Evolutionary conservation across 805 yeast genomes (phyloP).

Genomic region (Dipodascus albidus): DNA sequence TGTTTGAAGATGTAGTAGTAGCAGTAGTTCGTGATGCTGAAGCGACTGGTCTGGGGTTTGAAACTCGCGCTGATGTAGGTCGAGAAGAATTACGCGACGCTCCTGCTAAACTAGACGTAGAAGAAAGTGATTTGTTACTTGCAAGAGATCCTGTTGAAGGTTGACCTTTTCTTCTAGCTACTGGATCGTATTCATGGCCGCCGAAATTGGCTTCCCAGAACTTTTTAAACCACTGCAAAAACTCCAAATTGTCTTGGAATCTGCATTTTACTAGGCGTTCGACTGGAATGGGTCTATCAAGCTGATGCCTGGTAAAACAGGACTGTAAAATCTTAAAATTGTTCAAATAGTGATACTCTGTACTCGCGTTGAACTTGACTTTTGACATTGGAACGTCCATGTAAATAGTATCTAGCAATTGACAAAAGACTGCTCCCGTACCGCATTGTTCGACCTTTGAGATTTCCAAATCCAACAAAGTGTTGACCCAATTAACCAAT

Average conservation of each 20-base stretch:
- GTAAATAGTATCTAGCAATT: constrained; percentile 74
- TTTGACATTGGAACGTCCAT: constrained; percentile 73
- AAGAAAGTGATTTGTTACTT: not conserved
- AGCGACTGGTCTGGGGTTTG: constrained; percentile 3
- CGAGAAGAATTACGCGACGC: constrained; percentile 6
- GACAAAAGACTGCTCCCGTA: constrained; percentile 90
- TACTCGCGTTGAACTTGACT: constrained; percentile 58
- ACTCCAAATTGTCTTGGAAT: constrained; percentile 88
- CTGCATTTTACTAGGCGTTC: constrained; percentile 75
- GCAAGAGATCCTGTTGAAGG: not conserved
- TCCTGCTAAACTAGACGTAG: constrained; percentile 2
- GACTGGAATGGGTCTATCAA: constrained; percentile 68
- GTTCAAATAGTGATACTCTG: constrained; percentile 64
- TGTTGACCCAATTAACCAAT: constrained; percentile 75
- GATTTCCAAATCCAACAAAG: constrained; percentile 50
- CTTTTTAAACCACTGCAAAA: constrained; percentile 82
- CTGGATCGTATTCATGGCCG: constrained; percentile 61
- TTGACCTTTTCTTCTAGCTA: constrained; percentile 38
- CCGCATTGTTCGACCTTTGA: constrained; percentile 89
- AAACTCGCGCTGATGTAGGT: constrained; percentile 3
- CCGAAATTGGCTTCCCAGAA: constrained; percentile 72
- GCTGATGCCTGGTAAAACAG: constrained; percentile 57
- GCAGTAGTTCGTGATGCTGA: not conserved
- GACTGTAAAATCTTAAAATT: constrained; percentile 83
- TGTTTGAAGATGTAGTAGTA: not conserved